These are phyloP conservation scores for Chalciporus piperatus DNA, from an alignment of 768 basidiomycete genomes.

Conservation along the genomic window DNA sequence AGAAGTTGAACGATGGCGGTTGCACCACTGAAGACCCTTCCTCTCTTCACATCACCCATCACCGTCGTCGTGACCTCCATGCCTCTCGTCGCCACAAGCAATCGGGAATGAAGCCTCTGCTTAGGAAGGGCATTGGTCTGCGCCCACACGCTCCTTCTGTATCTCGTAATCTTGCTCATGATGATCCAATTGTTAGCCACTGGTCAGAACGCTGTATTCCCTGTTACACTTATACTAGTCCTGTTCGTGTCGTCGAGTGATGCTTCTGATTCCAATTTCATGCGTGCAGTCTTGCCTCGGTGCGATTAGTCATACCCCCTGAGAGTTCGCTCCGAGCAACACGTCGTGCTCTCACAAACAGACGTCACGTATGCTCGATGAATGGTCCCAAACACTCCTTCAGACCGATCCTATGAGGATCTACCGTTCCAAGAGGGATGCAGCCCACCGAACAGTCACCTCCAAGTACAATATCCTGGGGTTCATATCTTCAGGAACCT, in stretches of 20 bases:
- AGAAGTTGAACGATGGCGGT: no score
- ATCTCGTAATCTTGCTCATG: no score
- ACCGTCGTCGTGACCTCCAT: constrained; percentile 5
- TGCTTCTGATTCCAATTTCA: neutral
- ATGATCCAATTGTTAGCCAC: neutral
- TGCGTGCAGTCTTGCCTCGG: neutral
- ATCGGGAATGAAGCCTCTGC: neutral
- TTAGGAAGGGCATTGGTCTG: neutral
- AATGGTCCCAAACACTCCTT: constrained; percentile 34
- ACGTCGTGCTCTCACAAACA: neutral
- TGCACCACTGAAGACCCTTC: no score
- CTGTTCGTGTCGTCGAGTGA: no score
- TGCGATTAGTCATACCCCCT: neutral
- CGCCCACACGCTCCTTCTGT: neutral
- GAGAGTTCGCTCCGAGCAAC: neutral
- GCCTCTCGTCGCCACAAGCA: constrained; percentile 23
- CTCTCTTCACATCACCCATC: neutral
- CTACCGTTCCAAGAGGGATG: constrained; percentile 80
- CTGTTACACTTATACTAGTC: neutral
- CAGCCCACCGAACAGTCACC: constrained; percentile 59
- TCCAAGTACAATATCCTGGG: constrained; percentile 91
- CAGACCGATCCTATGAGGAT: constrained; percentile 77
- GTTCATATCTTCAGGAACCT: constrained; percentile 97
- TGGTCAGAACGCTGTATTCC: neutral
- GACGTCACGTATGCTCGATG: constrained; percentile 31